These are phyloP conservation scores for Hypoxylon sp. DNA, from an alignment of 2,329 filamentous ascomycete genomes.

Conservation along the genomic window DNA sequence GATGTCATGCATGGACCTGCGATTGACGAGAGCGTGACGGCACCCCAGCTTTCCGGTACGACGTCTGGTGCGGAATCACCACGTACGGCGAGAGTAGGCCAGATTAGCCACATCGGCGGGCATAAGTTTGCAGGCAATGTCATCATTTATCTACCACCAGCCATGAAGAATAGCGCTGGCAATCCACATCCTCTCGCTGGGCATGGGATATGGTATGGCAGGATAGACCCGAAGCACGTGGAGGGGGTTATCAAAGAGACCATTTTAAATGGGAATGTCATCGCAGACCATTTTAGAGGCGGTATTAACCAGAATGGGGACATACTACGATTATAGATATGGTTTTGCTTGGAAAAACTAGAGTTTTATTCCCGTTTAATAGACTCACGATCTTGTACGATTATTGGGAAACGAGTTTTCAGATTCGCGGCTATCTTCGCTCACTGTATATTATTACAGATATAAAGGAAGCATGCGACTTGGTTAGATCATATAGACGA, in stretches of 20 bases:
- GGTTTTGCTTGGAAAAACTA: too few species aligned
- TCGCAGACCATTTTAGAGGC: slow-evolving; percentile 76
- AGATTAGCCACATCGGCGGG: slow-evolving; percentile 83
- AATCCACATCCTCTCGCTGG: slow-evolving; percentile 68
- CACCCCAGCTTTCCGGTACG: slow-evolving; percentile 39
- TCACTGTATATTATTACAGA: too few species aligned
- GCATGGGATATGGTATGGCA: slow-evolving; percentile 82
- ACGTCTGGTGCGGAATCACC: slow-evolving; percentile 31
- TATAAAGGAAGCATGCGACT: neutral
- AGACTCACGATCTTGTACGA: slow-evolving; percentile 17
- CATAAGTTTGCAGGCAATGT: slow-evolving; percentile 89
- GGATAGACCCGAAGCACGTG: slow-evolving; percentile 78
- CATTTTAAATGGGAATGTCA: slow-evolving; percentile 70
- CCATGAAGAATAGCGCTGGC: slow-evolving; percentile 50
- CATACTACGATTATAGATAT: slow-evolving; percentile 57
- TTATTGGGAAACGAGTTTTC: slow-evolving; percentile 6
- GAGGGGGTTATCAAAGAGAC: slow-evolving; percentile 80
- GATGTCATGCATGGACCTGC: slow-evolving; percentile 58
- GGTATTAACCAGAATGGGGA: slow-evolving; percentile 66
- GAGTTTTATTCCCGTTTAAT: neutral
- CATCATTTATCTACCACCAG: slow-evolving; percentile 78
- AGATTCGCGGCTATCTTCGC: neutral
- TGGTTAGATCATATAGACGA: neutral
- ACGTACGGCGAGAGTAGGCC: slow-evolving; percentile 66
- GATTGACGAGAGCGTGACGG: slow-evolving; percentile 48